These are phyloP conservation scores for Annulohypoxylon truncatum DNA, from an alignment of 2,329 filamentous ascomycete species.

Conservation along the genomic window DNA sequence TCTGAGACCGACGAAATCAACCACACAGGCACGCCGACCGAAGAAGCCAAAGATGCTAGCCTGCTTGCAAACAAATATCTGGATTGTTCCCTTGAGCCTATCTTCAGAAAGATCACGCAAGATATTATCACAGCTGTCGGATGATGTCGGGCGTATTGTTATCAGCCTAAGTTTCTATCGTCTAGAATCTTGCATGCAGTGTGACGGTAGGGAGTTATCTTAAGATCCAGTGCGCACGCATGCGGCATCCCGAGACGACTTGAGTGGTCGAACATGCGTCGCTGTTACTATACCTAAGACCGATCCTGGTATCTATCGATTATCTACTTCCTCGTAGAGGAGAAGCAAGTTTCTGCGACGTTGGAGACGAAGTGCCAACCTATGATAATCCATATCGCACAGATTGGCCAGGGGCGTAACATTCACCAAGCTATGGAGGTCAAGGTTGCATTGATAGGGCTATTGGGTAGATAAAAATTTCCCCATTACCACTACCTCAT, in stretches of 20 bases:
- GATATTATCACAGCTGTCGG: slow-evolving; percentile 57
- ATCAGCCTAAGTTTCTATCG: slow-evolving; percentile 45
- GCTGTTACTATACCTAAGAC: slow-evolving; percentile 4
- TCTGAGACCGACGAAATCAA: slow-evolving; percentile 52
- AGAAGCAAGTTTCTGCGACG: slow-evolving; percentile 34
- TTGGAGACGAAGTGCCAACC: slow-evolving; percentile 28
- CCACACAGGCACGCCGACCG: slow-evolving; percentile 42
- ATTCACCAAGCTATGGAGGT: background rate
- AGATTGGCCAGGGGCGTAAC: slow-evolving; percentile 27
- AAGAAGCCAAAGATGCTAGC: slow-evolving; percentile 53
- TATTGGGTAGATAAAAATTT: slow-evolving; percentile 20
- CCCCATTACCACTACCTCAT: slow-evolving; percentile 11
- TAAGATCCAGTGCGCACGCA: slow-evolving; percentile 27
- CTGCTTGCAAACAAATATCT: slow-evolving; percentile 77
- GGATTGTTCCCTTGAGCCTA: slow-evolving; percentile 74
- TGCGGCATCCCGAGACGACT: slow-evolving; percentile 4
- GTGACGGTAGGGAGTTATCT: slow-evolving; percentile 33
- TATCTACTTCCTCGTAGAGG: slow-evolving; percentile 13
- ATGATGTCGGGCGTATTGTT: slow-evolving; percentile 42
- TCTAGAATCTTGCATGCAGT: slow-evolving; percentile 35
- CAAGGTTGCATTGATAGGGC: slow-evolving; percentile 29
- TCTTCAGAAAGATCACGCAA: slow-evolving; percentile 74
- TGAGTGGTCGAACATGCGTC: slow-evolving; percentile 13
- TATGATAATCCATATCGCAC: slow-evolving; percentile 24
- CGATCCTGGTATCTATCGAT: slow-evolving; percentile 10